A percentile compares a stretch with the other conserved stretches of the same genome.
Evolutionary conservation across 1,284 basidiomycete species (phyloP).

Genomic region (Sanghuangporus weigelae): DNA sequence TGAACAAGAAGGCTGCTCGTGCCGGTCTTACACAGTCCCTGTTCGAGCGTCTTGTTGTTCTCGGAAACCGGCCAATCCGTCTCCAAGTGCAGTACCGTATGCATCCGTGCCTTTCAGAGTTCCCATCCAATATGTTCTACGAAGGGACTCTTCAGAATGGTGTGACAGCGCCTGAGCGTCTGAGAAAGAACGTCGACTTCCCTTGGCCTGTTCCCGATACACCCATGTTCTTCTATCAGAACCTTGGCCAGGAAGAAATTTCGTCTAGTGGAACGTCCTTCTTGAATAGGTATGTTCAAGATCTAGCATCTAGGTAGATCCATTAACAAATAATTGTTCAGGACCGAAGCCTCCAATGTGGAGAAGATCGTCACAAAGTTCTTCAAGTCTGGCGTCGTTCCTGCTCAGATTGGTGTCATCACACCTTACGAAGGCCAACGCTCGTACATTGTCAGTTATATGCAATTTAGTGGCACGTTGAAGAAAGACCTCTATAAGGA

Average conservation of each 20-base stretch:
- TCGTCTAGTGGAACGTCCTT: constrained; percentile 98
- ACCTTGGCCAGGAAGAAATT: constrained; percentile 98
- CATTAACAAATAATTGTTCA: constrained; percentile 29
- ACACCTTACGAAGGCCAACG: constrained; percentile 99
- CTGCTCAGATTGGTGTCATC: constrained; percentile 95
- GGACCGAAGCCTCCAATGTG: constrained; percentile 97
- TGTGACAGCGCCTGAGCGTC: constrained; percentile 95
- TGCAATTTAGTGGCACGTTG: constrained; percentile 97
- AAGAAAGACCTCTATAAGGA: constrained; percentile 99
- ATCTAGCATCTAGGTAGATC: constrained; percentile 15
- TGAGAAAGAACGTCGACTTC: constrained; percentile 97
- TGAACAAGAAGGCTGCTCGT: constrained; percentile 99
- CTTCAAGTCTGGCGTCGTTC: constrained; percentile 97
- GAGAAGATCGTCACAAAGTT: constrained; percentile 99
- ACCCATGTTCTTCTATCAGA: constrained; percentile 99
- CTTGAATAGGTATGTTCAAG: constrained; percentile 70
- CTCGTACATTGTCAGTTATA: constrained; percentile 98
- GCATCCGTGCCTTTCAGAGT: constrained; percentile 99
- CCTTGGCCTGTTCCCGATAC: constrained; percentile 98
- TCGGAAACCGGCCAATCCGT: constrained; percentile 95
- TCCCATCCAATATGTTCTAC: constrained; percentile 99
- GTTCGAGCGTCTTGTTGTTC: constrained; percentile 94
- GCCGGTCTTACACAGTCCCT: constrained; percentile 97
- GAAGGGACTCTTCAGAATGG: constrained; percentile 99
- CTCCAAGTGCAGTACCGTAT: constrained; percentile 99